Percentiles rank a stretch among this genome's conserved stretches.
Evolutionary conservation across 2,329 filamentous ascomycete species (phyloP).

Genomic region (Pyrenochaeta sp.): DNA sequence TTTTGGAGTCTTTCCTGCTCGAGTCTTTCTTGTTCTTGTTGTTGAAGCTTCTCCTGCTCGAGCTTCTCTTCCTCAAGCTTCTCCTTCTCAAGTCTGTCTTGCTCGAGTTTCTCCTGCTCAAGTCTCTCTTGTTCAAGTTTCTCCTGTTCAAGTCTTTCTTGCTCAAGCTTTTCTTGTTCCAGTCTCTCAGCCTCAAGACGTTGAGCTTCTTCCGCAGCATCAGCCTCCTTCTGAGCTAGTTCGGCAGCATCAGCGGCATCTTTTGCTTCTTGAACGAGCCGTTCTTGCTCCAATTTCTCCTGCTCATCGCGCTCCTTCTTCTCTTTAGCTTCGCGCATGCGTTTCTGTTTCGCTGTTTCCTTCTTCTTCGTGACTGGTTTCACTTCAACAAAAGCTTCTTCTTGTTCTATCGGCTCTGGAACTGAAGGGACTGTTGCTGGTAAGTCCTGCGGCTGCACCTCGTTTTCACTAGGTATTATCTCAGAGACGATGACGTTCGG

Average conservation of each 20-base stretch:
- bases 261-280: conserved; percentile 4
- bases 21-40: background rate
- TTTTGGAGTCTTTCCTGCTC: background rate
- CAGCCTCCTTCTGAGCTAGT: conserved; percentile 2
- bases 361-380: background rate
- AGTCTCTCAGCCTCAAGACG: background rate
- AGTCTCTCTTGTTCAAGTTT: conserved; percentile 1
- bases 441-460: too few relatives aligned
- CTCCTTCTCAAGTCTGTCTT: background rate
- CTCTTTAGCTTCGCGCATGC: conserved; percentile 7
- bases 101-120: conserved; percentile 1
- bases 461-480: too few relatives aligned
- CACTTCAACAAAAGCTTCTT: background rate
- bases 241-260: background rate
- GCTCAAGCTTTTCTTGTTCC: conserved; percentile 8
- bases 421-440: background rate
- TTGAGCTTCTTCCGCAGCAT: background rate
- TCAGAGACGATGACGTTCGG: too few relatives aligned
- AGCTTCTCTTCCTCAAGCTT: background rate
- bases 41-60: background rate
- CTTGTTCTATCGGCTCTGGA: background rate
- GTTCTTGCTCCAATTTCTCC: conserved; percentile 4
- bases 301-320: conserved; percentile 5
- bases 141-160: background rate
- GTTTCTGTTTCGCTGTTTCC: conserved; percentile 8